Evolutionary conservation across 1,284 basidiomycete genomes (phyloP).

Genomic region (Cystobasidium slooffiae): DNA sequence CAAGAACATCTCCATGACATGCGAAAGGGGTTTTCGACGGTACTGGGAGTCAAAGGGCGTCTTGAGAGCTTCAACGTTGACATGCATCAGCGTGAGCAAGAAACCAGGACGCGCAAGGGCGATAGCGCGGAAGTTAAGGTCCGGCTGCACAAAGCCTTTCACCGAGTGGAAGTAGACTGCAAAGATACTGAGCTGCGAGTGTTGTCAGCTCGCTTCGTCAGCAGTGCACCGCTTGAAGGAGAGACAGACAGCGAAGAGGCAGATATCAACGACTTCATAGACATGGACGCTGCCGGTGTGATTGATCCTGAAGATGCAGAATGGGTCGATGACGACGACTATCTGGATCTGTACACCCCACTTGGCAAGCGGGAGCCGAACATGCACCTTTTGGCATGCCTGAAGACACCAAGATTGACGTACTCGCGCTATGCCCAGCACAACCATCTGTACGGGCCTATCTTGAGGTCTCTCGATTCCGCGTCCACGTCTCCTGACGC

Average conservation of each 20-base stretch:
- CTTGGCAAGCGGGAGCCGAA: constrained; percentile 64
- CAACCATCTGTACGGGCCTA: constrained; percentile 18
- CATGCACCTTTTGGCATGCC: constrained; percentile 72
- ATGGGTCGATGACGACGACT: constrained; percentile 85
- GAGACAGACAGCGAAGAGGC: constrained; percentile 45
- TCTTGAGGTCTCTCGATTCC: constrained; percentile 59
- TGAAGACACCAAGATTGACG: constrained; percentile 79
- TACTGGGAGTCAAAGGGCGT: constrained; percentile 81
- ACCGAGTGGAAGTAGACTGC: constrained; percentile 85
- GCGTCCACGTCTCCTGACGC: too few species aligned
- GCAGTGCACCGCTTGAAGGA: constrained; percentile 64
- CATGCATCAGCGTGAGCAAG: constrained; percentile 89
- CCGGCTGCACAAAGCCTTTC: constrained; percentile 81
- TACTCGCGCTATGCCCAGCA: constrained; percentile 63
- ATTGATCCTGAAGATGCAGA: constrained; percentile 49
- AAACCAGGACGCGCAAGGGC: constrained; percentile 61
- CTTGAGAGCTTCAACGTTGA: constrained; percentile 83
- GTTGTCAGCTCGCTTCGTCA: constrained; percentile 75
- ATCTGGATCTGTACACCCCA: constrained; percentile 75
- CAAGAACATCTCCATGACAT: constrained; percentile 77
- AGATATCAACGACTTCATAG: constrained; percentile 36
- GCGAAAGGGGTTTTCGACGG: constrained; percentile 75
- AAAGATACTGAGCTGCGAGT: constrained; percentile 78
- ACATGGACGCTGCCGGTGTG: constrained; percentile 47
- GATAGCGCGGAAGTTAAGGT: constrained; percentile 60